Base-by-base conservation (phyloP, 2,329 filamentous ascomycete genomes). In the Aspergillus unguis region DNA sequence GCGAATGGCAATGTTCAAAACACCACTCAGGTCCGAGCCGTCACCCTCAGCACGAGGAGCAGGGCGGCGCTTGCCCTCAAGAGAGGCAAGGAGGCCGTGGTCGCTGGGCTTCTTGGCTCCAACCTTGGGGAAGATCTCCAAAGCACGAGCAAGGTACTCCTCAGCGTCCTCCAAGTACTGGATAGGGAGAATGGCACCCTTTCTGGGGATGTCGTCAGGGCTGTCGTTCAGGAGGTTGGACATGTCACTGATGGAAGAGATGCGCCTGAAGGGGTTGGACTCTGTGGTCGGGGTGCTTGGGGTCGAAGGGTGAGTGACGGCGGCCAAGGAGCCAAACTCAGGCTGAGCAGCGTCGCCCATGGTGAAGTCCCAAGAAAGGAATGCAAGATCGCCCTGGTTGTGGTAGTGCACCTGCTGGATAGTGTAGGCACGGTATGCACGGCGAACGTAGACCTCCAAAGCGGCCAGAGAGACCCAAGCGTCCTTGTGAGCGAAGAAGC, bases 231-330 rank as follows among this genome's bases (percentile, higher is more conserved):
- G 80, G 56, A 96, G 77, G 72, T 95, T 96, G 11, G 90, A 90
- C 87, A 99, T 90, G 69, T 99, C 94, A 71, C 91, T 96, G 72
- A 99, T 94, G 49, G 94, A 97, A 76, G 88, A 85, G 66, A 97
- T 87, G 63, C 92, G 85, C 76, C 90, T 89, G 72, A 92, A 88
- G 58, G 79, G 77, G 61, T 82, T 81, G 60, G 79, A 82, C 56
- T 79, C 80, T 5, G 74, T 71, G 26, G 79, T 81, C 10, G 88
- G 88, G 1, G 88, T 92, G 42, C 84, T 84, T n/a, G 91, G 90
- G 4, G 89, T 87, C 7, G 91, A 95, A 31, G 92, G 89, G 58
- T 87, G 87, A 11, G 87, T 87, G 2, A 26, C 38, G 6, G 90
- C 91, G 67, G 64, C 60, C 10, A 92, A 72, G 7, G 90, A 86